A percentile compares a stretch with the other conserved stretches of the same genome.
Evolutionary conservation across 139 green algal species (phyloP).

Genomic region (Zygnema circumcarinatum): DNA sequence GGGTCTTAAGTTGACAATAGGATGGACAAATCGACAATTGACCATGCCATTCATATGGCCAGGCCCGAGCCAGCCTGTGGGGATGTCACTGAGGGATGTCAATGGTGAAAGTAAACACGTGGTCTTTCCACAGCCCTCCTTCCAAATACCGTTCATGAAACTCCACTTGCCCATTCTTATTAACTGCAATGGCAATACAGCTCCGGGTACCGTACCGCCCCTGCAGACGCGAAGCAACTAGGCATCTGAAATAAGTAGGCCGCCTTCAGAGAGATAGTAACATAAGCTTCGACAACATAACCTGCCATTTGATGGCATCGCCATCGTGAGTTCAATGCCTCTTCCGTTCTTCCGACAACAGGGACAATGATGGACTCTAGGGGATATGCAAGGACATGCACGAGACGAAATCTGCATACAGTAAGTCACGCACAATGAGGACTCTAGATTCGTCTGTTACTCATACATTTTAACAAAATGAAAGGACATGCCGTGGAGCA

Average conservation of each 20-base stretch:
- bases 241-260: background rate
- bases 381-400: background rate
- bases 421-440: too few species aligned
- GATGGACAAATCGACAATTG: too few species aligned
- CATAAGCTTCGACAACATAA: too few species aligned
- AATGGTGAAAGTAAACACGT: background rate
- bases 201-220: slow-evolving; percentile 41
- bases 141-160: slow-evolving; percentile 36
- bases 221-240: slow-evolving; percentile 18
- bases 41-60: too few species aligned
- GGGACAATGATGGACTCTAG: background rate
- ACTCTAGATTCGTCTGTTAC: too few species aligned
- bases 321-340: too few species aligned
- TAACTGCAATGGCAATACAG: slow-evolving; percentile 17
- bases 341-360: background rate
- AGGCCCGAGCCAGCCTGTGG: too few species aligned
- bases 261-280: background rate
- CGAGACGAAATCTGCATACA: background rate
- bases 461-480: too few species aligned
- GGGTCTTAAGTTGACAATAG: too few species aligned
- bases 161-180: slow-evolving; percentile 13
- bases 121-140: slow-evolving; percentile 4
- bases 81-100: background rate
- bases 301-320: too few species aligned
- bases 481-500: too few species aligned